Conservation (phyloP, 2,329 filamentous ascomycete genomes). For the Fusarium mexicanum region DNA sequence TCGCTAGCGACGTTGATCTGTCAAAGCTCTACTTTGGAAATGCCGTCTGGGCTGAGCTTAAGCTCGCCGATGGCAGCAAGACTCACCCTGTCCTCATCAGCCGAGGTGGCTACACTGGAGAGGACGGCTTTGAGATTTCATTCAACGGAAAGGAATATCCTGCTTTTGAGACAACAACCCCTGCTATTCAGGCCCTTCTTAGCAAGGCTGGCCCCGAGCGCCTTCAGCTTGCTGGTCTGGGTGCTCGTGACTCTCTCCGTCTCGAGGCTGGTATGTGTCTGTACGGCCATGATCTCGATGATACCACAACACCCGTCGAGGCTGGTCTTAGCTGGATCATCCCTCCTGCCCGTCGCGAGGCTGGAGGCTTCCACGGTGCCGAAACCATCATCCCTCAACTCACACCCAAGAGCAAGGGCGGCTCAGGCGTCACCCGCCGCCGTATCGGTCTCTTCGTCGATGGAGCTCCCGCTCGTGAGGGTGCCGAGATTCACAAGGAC, state of each 20-base stretch:
- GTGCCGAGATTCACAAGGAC: slow-evolving; percentile 77
- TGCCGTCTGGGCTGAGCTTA: slow-evolving; percentile 72
- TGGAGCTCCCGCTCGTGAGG: slow-evolving; percentile 89
- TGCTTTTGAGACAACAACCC: slow-evolving; percentile 55
- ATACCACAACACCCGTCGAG: slow-evolving; percentile 71
- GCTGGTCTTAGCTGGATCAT: slow-evolving; percentile 79
- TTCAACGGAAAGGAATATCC: slow-evolving; percentile 63
- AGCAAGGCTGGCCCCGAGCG: slow-evolving; percentile 66
- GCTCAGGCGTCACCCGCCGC: slow-evolving; percentile 73
- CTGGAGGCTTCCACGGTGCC: slow-evolving; percentile 85
- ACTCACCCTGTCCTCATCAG: slow-evolving; percentile 70
- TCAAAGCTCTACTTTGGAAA: slow-evolving; percentile 84
- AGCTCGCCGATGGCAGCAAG: slow-evolving; percentile 61
- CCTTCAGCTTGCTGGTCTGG: slow-evolving; percentile 85
- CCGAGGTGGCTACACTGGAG: slow-evolving; percentile 94
- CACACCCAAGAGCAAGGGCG: slow-evolving; percentile 76
- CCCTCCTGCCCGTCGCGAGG: slow-evolving; percentile 74
- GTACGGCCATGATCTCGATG: slow-evolving; percentile 98
- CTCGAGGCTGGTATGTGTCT: slow-evolving; percentile 98
- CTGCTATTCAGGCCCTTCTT: slow-evolving; percentile 75
- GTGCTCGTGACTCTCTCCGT: slow-evolving; percentile 89
- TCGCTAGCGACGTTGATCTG: slow-evolving; percentile 67
- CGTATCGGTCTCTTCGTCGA: slow-evolving; percentile 85
- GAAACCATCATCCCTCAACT: slow-evolving; percentile 82
- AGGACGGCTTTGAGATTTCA: slow-evolving; percentile 97